Conservation (phyloP, 768 basidiomycete genomes). For the Tulasnella sp. region DNA sequence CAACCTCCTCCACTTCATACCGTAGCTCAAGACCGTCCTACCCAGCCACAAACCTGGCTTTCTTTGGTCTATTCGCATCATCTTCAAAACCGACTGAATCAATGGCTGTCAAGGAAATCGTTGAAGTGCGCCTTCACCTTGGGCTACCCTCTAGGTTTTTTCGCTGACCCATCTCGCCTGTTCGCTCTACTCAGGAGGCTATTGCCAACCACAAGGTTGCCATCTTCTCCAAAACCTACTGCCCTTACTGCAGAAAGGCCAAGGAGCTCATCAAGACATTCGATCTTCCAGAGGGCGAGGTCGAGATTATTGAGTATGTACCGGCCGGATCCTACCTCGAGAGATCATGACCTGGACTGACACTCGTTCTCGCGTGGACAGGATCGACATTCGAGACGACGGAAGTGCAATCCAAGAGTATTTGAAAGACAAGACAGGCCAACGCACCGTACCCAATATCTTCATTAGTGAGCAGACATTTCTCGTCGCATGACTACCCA, state of each 20-base stretch:
- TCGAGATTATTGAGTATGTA: conserved; percentile 35
- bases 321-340: background rate
- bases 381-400: conserved; percentile 43
- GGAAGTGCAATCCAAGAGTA: conserved; percentile 64
- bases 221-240: conserved; percentile 60
- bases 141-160: background rate
- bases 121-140: background rate
- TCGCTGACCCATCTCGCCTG: background rate
- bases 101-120: conserved; percentile 23
- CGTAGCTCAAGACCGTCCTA: background rate
- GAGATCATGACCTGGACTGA: background rate
- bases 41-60: background rate
- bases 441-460: conserved; percentile 70
- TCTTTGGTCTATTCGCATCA: conserved; percentile 4
- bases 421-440: conserved; percentile 58
- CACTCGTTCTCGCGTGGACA: conserved; percentile 2
- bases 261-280: conserved; percentile 40
- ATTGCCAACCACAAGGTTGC: conserved; percentile 52
- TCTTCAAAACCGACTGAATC: background rate
- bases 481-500: background rate
- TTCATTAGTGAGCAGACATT: conserved; percentile 56
- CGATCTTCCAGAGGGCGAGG: conserved; percentile 31
- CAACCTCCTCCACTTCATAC: background rate
- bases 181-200: conserved; percentile 1
- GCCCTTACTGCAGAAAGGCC: conserved; percentile 51